phyloP scores from a whole-genome alignment of 106 monocot species.

The Dendrobium chrysotoxum region DNA sequence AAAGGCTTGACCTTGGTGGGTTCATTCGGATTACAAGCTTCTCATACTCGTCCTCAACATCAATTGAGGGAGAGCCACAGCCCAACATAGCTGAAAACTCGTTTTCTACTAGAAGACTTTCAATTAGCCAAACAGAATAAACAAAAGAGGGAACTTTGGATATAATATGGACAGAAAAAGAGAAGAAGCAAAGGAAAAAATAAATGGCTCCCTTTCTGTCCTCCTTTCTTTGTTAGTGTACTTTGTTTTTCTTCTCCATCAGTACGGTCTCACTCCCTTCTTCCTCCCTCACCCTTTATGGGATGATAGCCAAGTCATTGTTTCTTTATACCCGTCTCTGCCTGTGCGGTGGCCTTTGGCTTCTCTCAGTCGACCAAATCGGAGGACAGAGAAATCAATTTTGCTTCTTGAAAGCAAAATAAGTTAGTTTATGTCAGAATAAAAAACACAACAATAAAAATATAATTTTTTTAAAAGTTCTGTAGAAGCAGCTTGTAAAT shows the following conservation, averaged over 20 bases:
- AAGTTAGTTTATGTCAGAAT: too few species aligned
- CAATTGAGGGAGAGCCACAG: slow-evolving; percentile 39
- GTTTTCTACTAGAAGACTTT: not conserved
- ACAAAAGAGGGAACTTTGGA: not conserved
- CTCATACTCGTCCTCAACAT: slow-evolving; percentile 77
- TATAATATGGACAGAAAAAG: not conserved
- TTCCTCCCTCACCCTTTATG: slow-evolving; percentile 1
- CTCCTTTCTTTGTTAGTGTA: slow-evolving; percentile 2
- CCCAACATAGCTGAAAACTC: slow-evolving; percentile 29
- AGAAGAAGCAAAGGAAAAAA: not conserved
- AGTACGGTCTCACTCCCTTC: slow-evolving; percentile 8
- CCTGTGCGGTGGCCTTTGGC: not conserved
- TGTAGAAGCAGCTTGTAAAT: too few species aligned
- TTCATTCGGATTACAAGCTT: slow-evolving; percentile 89
- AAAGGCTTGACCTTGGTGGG: slow-evolving; percentile 59
- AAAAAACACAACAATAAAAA: too few species aligned
- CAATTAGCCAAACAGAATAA: not conserved
- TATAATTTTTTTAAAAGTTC: too few species aligned
- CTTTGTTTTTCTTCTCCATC: not conserved
- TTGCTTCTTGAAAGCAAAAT: too few species aligned
- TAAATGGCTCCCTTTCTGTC: not conserved
- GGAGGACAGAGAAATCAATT: not conserved
- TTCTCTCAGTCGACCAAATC: not conserved
- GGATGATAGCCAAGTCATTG: not conserved
- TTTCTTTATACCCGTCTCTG: not conserved